Evolutionary conservation across 768 basidiomycete species (phyloP), one percentile per base, ranked within the genome.

Genomic region (Termitomyces sp.): DNA sequence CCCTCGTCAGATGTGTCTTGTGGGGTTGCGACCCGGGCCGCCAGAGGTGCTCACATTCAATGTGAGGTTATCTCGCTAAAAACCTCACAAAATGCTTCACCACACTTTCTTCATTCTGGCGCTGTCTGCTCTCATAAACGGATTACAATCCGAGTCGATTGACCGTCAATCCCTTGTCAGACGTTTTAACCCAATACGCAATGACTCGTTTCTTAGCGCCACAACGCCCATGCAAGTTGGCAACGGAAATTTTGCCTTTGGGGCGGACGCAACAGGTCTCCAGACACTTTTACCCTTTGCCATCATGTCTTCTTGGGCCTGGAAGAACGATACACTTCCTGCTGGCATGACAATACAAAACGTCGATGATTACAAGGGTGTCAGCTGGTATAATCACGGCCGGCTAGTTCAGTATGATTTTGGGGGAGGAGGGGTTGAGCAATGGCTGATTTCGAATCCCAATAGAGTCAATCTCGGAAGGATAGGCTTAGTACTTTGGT

Each of bases 211-310:
- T 62, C 47, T 64, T 24, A 60, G 55, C 18, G 53, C 56, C 13
- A 70, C 69, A 34, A 83, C 82, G 13, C 83, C 83, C 5, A 77
- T 84, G 74, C 84, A 84, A 67, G 73, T 84, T 50, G 84, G 84
- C 14, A 86, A 85, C 66, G 83, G 84, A 16, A 80, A 83, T 67
- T 84, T 86, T 59, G 83, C 82, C 18, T 85, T 86, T 60, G 82
- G 81, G 22, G 78, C 80, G 8, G 84, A 85, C 66, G 68, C 84
- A 22, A 83, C 83, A 1, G 81, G 82, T 12, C 74, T 86, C 16
- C 84, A 86, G 66, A 84, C 83, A 0, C 78, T 84, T 69, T 72
- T 74, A 34, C 82, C 82, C 5, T 84, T 75, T 67, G 79, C 78
- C 10, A 84, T 74, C 59, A 75, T 86, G 73, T 80, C 82, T 9